Conservation (phyloP, 768 basidiomycete species). For the Pulveroboletus sp. region DNA sequence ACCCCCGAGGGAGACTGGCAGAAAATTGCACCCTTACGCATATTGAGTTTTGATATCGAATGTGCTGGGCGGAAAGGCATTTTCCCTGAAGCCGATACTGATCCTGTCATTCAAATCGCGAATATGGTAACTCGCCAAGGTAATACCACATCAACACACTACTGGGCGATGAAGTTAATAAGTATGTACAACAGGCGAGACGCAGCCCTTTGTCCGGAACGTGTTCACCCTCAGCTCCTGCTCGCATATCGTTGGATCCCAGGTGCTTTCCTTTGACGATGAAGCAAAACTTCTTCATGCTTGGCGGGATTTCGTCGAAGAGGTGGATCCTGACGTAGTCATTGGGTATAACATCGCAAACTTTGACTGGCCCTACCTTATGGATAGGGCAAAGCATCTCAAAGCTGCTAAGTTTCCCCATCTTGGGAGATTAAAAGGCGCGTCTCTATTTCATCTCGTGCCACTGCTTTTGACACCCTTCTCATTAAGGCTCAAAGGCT, state of each 20-base stretch:
- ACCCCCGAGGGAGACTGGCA: slow-evolving; percentile 91
- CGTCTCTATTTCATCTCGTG: slow-evolving; percentile 7
- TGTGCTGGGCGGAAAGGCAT: slow-evolving; percentile 97
- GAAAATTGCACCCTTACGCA: slow-evolving; percentile 86
- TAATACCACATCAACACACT: slow-evolving; percentile 27
- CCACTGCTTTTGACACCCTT: not conserved
- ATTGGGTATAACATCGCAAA: slow-evolving; percentile 94
- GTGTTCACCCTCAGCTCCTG: slow-evolving; percentile 95
- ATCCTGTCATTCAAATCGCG: slow-evolving; percentile 98
- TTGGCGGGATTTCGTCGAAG: slow-evolving; percentile 90
- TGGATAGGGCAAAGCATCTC: slow-evolving; percentile 87
- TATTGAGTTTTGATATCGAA: slow-evolving; percentile 98
- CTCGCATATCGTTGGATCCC: slow-evolving; percentile 95
- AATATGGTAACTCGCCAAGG: slow-evolving; percentile 99
- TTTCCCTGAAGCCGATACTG: slow-evolving; percentile 86
- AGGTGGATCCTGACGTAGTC: slow-evolving; percentile 92
- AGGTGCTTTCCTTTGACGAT: slow-evolving; percentile 80
- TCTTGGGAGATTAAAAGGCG: slow-evolving; percentile 77
- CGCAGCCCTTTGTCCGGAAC: slow-evolving; percentile 92
- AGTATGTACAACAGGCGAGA: slow-evolving; percentile 62
- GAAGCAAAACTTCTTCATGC: slow-evolving; percentile 70
- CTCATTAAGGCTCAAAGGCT: slow-evolving; percentile 59
- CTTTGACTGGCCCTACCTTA: slow-evolving; percentile 96
- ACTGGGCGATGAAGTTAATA: slow-evolving; percentile 1
- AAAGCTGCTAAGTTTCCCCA: slow-evolving; percentile 67